Evolutionary conservation across 2,329 filamentous ascomycete genomes (phyloP).

Genomic region (Mycosphaerella arachidis): DNA sequence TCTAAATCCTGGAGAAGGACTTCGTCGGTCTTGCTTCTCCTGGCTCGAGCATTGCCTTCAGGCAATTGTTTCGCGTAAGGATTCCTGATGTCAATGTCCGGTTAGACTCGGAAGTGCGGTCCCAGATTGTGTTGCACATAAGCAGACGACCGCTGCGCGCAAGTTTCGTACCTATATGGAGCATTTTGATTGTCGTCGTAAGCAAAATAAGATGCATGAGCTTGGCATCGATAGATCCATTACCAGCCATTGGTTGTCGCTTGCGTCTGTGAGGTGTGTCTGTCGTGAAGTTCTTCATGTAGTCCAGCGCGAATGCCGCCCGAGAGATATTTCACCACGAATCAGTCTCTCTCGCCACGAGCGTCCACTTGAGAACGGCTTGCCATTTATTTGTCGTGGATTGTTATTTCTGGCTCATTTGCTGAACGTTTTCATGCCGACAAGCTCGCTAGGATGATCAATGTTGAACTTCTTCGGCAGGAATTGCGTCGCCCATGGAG

Average conservation of each 20-base stretch:
- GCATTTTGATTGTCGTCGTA: slow-evolving; percentile 42
- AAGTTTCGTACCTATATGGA: slow-evolving; percentile 47
- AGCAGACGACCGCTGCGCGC: slow-evolving; percentile 47
- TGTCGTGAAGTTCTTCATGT: slow-evolving; percentile 44
- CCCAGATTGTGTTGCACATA: slow-evolving; percentile 49
- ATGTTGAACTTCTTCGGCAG: slow-evolving; percentile 52
- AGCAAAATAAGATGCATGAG: slow-evolving; percentile 48
- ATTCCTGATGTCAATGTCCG: slow-evolving; percentile 39
- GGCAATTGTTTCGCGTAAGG: slow-evolving; percentile 35
- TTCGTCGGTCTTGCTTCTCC: not conserved
- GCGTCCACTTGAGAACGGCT: slow-evolving; percentile 49
- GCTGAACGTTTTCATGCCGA: slow-evolving; percentile 46
- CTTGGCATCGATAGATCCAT: slow-evolving; percentile 31
- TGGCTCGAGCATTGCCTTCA: not conserved
- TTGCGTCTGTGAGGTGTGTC: slow-evolving; percentile 10
- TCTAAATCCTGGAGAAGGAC: slow-evolving; percentile 35
- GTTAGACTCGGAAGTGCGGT: slow-evolving; percentile 32
- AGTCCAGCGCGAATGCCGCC: slow-evolving; percentile 50
- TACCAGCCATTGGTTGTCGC: slow-evolving; percentile 7
- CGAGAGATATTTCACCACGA: slow-evolving; percentile 49
- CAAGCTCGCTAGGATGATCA: slow-evolving; percentile 42
- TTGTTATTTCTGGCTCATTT: slow-evolving; percentile 47
- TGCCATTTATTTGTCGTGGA: slow-evolving; percentile 47
- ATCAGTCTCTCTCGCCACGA: slow-evolving; percentile 48
- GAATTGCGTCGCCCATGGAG: slow-evolving; percentile 47